Percentiles rank a stretch among this genome's conserved stretches.
Evolutionary conservation across 2,329 filamentous ascomycete species (phyloP).

Genomic region (Nemania bipapillata): DNA sequence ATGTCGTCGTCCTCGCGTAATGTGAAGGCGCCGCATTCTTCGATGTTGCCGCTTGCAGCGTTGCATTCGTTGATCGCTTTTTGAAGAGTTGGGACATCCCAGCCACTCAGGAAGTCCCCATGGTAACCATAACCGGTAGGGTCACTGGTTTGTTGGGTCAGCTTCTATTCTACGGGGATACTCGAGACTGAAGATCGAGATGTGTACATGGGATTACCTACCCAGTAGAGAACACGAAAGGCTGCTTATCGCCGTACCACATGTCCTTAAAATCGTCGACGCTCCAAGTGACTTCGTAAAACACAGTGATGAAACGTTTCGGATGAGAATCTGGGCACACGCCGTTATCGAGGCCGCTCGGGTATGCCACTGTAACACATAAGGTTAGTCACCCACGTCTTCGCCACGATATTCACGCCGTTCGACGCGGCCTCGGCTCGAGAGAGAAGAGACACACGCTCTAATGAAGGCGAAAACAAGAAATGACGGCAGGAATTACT

Average conservation of each 20-base stretch:
- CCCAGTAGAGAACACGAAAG: constrained; percentile 62
- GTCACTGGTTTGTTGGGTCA: constrained; percentile 39
- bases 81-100: constrained; percentile 63
- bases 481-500: not conserved
- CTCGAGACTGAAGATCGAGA: not conserved
- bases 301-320: constrained; percentile 66
- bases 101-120: constrained; percentile 70
- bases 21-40: constrained; percentile 56
- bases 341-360: constrained; percentile 59
- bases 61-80: constrained; percentile 62
- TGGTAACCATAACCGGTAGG: constrained; percentile 65
- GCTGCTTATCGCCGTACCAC: constrained; percentile 58
- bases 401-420: not conserved
- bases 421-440: no score
- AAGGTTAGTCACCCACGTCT: not conserved
- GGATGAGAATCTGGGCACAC: constrained; percentile 63
- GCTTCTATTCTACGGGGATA: not conserved
- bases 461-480: not conserved
- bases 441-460: not conserved
- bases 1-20: constrained; percentile 56
- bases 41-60: constrained; percentile 56
- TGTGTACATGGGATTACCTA: constrained; percentile 22
- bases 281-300: constrained; percentile 69
- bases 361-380: constrained; percentile 58
- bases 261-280: constrained; percentile 61